phyloP scores from a whole-genome alignment of 2,329 filamentous ascomycete genomes.

The Elsinoe australis region DNA sequence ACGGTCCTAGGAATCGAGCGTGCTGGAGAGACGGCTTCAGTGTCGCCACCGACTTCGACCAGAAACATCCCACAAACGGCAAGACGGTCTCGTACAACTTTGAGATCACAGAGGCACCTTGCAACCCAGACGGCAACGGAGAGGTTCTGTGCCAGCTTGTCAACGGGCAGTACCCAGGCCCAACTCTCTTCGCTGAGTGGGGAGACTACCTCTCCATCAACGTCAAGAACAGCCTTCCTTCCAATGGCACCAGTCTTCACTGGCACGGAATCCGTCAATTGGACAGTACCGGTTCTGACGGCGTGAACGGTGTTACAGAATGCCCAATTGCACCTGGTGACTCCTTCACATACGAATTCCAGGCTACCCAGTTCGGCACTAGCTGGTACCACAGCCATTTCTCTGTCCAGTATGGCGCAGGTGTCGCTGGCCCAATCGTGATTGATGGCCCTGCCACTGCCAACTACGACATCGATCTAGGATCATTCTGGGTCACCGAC shows the following conservation, averaged over 20 bases:
- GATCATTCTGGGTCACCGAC: conserved; percentile 27
- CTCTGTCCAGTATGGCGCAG: conserved; percentile 38
- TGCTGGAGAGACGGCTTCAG: conserved; percentile 40
- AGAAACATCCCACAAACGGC: conserved; percentile 37
- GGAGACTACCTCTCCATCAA: conserved; percentile 45
- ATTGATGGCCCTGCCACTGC: conserved; percentile 38
- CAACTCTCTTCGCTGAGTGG: conserved; percentile 47
- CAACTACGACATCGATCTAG: conserved; percentile 35
- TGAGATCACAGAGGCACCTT: conserved; percentile 31
- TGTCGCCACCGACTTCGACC: conserved; percentile 40
- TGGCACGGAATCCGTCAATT: conserved; percentile 55
- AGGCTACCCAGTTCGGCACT: conserved; percentile 39
- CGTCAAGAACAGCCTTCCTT: conserved; percentile 44
- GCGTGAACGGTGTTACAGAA: conserved; percentile 43
- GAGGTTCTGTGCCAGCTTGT: conserved; percentile 40
- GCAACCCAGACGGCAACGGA: conserved; percentile 34
- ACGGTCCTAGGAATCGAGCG: conserved; percentile 33
- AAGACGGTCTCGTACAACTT: conserved; percentile 31
- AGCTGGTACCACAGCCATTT: conserved; percentile 40
- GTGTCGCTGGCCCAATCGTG: conserved; percentile 35
- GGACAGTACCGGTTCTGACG: conserved; percentile 48
- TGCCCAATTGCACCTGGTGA: conserved; percentile 45
- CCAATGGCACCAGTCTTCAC: conserved; percentile 54
- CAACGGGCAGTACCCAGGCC: conserved; percentile 60
- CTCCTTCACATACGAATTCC: conserved; percentile 49